These are phyloP conservation scores for Lanmaoa pseudosensibilis DNA, from an alignment of 768 basidiomycete genomes.

Conservation along the genomic window DNA sequence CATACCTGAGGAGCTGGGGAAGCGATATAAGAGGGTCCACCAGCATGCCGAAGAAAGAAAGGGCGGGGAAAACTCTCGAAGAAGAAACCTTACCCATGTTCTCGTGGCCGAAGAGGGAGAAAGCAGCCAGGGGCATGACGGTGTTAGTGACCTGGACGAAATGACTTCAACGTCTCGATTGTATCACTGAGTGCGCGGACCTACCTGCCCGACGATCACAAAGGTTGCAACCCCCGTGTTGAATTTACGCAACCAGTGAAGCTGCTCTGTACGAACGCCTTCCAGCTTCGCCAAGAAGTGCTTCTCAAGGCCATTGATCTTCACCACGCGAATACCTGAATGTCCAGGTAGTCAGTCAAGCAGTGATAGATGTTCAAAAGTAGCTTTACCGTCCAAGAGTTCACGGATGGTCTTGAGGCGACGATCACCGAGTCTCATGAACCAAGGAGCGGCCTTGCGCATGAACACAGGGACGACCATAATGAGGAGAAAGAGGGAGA, in stretches of 20 bases:
- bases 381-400: conserved; percentile 24
- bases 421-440: conserved; percentile 29
- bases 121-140: conserved; percentile 33
- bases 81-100: conserved; percentile 23
- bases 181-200: not conserved
- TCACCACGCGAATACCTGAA: conserved; percentile 27
- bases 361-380: not conserved
- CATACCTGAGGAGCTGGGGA: conserved; percentile 32
- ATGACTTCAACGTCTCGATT: conserved; percentile 2
- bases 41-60: conserved; percentile 34
- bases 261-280: conserved; percentile 25
- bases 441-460: conserved; percentile 31
- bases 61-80: conserved; percentile 29
- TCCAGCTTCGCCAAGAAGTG: conserved; percentile 25
- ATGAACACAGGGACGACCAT: conserved; percentile 34
- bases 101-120: conserved; percentile 30
- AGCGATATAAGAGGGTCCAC: conserved; percentile 32
- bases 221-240: conserved; percentile 25
- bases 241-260: conserved; percentile 26
- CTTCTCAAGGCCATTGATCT: conserved; percentile 30
- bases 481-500: conserved; percentile 26
- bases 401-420: conserved; percentile 32
- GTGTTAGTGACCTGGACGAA: conserved; percentile 25
- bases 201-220: conserved; percentile 28
- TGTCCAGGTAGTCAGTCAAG: not conserved